Evolutionary conservation across 352 stramenopile species (phyloP), one percentile per base, ranked within the genome.

Genomic region (Thalassiosira hispida): DNA sequence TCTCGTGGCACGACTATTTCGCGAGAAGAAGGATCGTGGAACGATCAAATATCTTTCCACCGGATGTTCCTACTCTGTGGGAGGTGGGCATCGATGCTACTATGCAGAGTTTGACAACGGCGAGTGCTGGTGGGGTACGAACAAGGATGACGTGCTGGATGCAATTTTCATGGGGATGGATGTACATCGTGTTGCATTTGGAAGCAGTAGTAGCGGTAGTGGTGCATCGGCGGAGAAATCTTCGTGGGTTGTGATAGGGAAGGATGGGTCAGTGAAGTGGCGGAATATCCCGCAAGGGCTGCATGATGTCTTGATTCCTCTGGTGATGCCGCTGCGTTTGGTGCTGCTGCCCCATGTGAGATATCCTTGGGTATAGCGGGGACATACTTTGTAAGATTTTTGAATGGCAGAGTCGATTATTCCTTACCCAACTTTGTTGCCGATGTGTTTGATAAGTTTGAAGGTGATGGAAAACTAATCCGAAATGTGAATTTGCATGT

Each of bases 331-430:
- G 25, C 52, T 7, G 2, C 22, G 49, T 18, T 31, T 31, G 53
- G n/a, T 7, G 9, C 33, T 23, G 73, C 83, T 23, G 85, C 83
- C 35, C 79, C 81, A 29, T 80, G 77, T 14, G 85, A 91, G 53
- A 79, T 91, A 0, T 87, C 88, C 1, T 72, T 93, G 31, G 88
- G 88, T 12, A 70, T 72, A 40, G 86, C 61, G 35, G 85, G 73
- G 47, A 78, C 88, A 0, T 93, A 91, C 53, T 93, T 91, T 74
- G 59, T 89, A 46, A 68, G 80, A 25, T 92, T 92, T 65, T 72
- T 93, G 64, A 81, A 93, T 82, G 84, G 82, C 25, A 80, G 40
- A 1, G 72, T 89, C 29, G 88, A 93, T 62, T 93, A 92, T 71
- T 88, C 66, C 14, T 68, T 93, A 44, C 82, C 88, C 8, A 77